Percentiles rank a stretch among this genome's conserved stretches.
These are phyloP conservation scores for Aegilops tauschii DNA, from an alignment of 176 grass and related monocot genomes.

Conservation along the genomic window DNA sequence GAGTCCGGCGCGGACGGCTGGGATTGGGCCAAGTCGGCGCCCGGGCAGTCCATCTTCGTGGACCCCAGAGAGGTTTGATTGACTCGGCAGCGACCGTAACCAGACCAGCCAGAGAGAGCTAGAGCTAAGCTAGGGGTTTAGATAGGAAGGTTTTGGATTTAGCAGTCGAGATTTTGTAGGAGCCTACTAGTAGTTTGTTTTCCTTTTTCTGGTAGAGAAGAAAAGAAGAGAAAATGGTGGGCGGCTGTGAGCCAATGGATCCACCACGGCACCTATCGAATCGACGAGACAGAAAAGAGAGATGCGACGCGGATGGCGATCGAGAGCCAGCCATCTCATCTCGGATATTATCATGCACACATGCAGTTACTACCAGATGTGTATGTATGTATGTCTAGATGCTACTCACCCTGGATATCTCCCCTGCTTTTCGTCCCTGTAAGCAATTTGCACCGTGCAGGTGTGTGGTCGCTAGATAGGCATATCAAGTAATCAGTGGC, in stretches of 20 bases:
- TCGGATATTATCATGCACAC: not conserved
- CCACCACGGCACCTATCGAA: not conserved
- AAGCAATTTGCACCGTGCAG: not conserved
- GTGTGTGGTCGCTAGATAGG: not conserved
- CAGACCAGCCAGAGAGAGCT: not conserved
- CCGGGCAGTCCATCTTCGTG: conserved; percentile 65
- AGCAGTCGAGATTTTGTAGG: not conserved
- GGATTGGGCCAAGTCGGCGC: conserved; percentile 77
- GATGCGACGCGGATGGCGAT: not conserved
- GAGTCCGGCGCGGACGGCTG: conserved; percentile 37
- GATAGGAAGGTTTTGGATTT: not conserved
- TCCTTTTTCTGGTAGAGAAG: not conserved
- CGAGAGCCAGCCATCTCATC: not conserved
- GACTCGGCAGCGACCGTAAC: not conserved
- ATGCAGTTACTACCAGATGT: not conserved
- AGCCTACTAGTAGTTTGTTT: not conserved
- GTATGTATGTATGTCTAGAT: not conserved
- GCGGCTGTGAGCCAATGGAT: not conserved
- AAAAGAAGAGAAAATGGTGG: not conserved
- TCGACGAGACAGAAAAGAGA: not conserved
- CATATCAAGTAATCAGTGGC: not conserved
- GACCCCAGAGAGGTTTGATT: conserved; percentile 86
- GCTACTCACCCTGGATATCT: not conserved
- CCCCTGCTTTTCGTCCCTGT: not conserved
- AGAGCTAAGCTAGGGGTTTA: not conserved